Evolutionary conservation across 1,284 basidiomycete species (phyloP).

Genomic region (Fomitiporia mediterranea): DNA sequence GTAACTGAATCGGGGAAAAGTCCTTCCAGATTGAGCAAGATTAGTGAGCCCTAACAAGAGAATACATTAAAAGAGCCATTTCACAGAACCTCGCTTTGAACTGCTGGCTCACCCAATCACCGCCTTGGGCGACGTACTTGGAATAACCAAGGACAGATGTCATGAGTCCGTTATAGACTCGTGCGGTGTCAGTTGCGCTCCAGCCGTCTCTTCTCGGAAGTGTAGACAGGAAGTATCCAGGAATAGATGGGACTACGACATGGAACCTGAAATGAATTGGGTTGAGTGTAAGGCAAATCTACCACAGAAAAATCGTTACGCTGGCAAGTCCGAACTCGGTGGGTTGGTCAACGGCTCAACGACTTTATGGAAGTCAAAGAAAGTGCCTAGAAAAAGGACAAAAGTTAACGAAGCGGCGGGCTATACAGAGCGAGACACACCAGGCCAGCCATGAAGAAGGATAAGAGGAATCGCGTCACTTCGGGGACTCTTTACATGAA

Average conservation of each 20-base stretch:
- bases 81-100: too few relatives aligned
- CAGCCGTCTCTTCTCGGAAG: constrained; percentile 21
- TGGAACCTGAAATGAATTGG: constrained; percentile 22
- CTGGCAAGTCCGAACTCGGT: constrained; percentile 18
- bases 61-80: too few relatives aligned
- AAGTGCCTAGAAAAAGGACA: constrained; percentile 19
- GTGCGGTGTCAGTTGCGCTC: constrained; percentile 23
- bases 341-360: constrained; percentile 23
- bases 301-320: constrained; percentile 14
- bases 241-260: constrained; percentile 25
- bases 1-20: constrained; percentile 19
- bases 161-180: constrained; percentile 26
- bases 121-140: constrained; percentile 24
- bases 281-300: background rate
- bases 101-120: constrained; percentile 24
- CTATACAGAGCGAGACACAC: background rate
- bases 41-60: too few relatives aligned
- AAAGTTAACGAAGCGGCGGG: background rate
- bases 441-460: constrained; percentile 27
- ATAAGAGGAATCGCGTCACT: constrained; percentile 25
- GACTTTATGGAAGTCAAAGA: constrained; percentile 27
- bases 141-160: constrained; percentile 25
- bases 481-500: constrained; percentile 23
- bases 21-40: background rate
- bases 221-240: constrained; percentile 25